phyloP scores from a whole-genome alignment of 1,284 basidiomycete species.

The Xerocomus nothofagi region DNA sequence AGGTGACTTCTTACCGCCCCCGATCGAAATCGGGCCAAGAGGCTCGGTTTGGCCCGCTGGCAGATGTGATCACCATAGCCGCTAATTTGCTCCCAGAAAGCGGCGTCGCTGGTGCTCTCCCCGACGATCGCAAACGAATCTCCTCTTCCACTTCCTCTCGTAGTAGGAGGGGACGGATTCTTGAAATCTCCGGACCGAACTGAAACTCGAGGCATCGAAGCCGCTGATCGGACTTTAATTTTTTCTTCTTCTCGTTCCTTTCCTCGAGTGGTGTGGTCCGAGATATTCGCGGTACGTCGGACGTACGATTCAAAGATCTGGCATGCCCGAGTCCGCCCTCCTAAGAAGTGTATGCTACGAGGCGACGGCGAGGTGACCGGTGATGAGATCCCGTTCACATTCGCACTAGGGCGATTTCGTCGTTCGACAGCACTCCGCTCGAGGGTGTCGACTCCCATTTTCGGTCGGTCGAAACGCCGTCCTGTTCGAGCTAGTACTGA shows the following conservation, averaged over 20 bases:
- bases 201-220: slow-evolving; percentile 28
- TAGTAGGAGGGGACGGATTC: slow-evolving; percentile 10
- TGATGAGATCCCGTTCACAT: slow-evolving; percentile 9
- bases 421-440: background rate
- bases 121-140: slow-evolving; percentile 11
- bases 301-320: slow-evolving; percentile 1
- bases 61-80: slow-evolving; percentile 2
- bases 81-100: background rate
- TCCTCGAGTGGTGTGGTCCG: slow-evolving; percentile 16
- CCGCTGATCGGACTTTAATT: slow-evolving; percentile 23
- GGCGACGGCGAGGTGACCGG: slow-evolving; percentile 1
- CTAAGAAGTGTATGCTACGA: background rate
- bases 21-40: slow-evolving; percentile 27
- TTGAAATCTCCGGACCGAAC: slow-evolving; percentile 18
- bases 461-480: slow-evolving; percentile 19
- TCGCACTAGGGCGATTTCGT: too few species aligned
- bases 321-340: background rate
- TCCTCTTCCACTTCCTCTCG: slow-evolving; percentile 1
- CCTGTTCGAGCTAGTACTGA: background rate
- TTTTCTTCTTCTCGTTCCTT: slow-evolving; percentile 5
- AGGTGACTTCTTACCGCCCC: slow-evolving; percentile 5
- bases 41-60: slow-evolving; percentile 9
- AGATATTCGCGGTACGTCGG: slow-evolving; percentile 24
- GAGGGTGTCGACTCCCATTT: slow-evolving; percentile 9
- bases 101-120: too few species aligned